Evolutionary conservation across 768 basidiomycete genomes (phyloP), one percentile per base, ranked within the genome.

Genomic region (Floccularia luteovirens): DNA sequence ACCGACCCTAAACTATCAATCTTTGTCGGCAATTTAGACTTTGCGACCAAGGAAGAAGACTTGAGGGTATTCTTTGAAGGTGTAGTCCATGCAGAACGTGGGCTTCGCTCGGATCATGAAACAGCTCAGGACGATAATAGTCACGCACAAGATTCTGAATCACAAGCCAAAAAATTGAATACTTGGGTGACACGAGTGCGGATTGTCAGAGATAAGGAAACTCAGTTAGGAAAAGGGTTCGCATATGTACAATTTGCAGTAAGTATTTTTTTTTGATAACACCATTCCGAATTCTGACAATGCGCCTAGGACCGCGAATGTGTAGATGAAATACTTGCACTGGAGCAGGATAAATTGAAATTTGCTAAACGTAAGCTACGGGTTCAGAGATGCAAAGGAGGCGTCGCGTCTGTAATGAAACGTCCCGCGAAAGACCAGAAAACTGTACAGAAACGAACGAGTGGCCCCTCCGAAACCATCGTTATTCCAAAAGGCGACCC

Each of bases 201-300:
- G 31, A 79, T 96, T 49, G 73, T 96, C 38, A 74, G 89, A 34
- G 94, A 98, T 57, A 79, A 78, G 49, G 90, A 87, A 43, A 96
- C 90, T 1, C 90, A 91, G 49, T 74, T 97, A 11, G 94, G 93
- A 10, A 96, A 94, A 62, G 93, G 93, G 3, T 93, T 97, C 57
- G 90, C 86, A 7, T 96, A 97, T 53, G 80, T 98, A 14, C 82
- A 90, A 50, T 89, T 97, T 46, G 57, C 67, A 41, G 94, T 94
- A 58, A 45, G 83, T 69, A 19, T 35, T 14, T 34, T 8, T 34
- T 17, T 7, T 7, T 34, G 7, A 7, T 8, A 7, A 34, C n/a
- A 17, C 16, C 16, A 7, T 6, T 34, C 8, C 16, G 7, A 14
- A 34, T 34, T 34, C 7, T 14, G n/a, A 17, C 7, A n/a, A 7